phyloP scores from a whole-genome alignment of 2,329 filamentous ascomycete genomes.

The Elsinoe perseae region DNA sequence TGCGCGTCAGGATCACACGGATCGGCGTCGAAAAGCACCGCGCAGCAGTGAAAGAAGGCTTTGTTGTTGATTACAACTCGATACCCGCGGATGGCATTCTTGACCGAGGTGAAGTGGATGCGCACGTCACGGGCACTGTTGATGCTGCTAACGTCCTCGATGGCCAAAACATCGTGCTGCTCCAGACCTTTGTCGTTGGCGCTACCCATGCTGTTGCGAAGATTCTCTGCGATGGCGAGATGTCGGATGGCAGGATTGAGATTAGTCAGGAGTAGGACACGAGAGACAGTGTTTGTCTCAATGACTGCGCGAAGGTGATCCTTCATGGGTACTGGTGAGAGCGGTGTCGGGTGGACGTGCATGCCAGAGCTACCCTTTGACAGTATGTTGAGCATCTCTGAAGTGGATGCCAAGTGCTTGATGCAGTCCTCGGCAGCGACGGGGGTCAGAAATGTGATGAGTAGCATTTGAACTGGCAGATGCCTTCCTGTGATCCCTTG shows the following conservation, averaged over 20 bases:
- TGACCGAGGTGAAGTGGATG: constrained; percentile 11
- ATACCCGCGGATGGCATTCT: constrained; percentile 6
- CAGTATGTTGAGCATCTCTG: not conserved
- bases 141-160: not conserved
- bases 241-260: not conserved
- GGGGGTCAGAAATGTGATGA: constrained; percentile 6
- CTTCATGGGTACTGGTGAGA: not conserved
- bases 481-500: not conserved
- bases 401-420: not conserved
- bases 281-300: not conserved
- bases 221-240: not conserved
- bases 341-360: not conserved
- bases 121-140: not conserved
- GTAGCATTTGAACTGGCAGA: not conserved
- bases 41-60: not conserved
- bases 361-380: not conserved
- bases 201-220: not conserved
- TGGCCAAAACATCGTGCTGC: constrained; percentile 8
- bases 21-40: not conserved
- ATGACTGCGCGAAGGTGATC: not conserved
- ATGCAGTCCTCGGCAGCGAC: not conserved
- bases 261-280: not conserved
- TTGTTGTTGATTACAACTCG: not conserved
- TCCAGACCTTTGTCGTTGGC: not conserved
- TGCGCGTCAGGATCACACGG: not conserved